A percentile compares a stretch with the other conserved stretches of the same genome.
These are phyloP conservation scores for Cutaneotrichosporon sp. DNA, from an alignment of 1,284 basidiomycete genomes.

Conservation along the genomic window DNA sequence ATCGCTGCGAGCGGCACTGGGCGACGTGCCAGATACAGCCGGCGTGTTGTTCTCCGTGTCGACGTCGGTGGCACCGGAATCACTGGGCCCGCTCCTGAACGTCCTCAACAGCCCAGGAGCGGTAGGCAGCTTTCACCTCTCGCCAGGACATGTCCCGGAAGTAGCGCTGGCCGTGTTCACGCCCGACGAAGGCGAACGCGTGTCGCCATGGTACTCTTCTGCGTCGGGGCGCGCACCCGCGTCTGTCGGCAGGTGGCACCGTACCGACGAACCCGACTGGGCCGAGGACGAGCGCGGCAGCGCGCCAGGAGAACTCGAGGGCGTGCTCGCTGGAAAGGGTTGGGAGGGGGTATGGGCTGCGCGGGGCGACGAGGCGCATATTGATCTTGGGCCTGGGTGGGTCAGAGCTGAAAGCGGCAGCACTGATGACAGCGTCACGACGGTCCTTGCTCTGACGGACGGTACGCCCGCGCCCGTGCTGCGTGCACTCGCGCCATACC, in stretches of 20 bases:
- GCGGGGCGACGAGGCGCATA: constrained; percentile 3
- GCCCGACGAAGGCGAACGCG: constrained; percentile 2
- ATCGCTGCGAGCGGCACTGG: not conserved
- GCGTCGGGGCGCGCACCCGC: constrained; percentile 30
- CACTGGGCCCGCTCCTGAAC: constrained; percentile 21
- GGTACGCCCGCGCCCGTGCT: constrained; percentile 30
- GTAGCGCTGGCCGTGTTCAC: constrained; percentile 34
- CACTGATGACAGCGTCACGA: constrained; percentile 13
- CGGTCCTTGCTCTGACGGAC: constrained; percentile 34
- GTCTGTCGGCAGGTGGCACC: constrained; percentile 40
- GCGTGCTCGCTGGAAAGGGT: constrained; percentile 13
- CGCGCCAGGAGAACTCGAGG: constrained; percentile 30
- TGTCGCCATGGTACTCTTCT: constrained; percentile 19
- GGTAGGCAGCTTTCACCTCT: constrained; percentile 32
- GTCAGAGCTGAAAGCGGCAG: not conserved
- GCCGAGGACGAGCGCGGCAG: constrained; percentile 34
- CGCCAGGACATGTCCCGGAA: constrained; percentile 21
- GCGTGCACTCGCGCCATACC: constrained; percentile 18
- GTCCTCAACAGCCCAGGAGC: constrained; percentile 17
- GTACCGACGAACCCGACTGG: constrained; percentile 19
- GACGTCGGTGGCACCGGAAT: constrained; percentile 20
- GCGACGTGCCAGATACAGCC: constrained; percentile 4
- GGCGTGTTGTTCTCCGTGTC: constrained; percentile 31
- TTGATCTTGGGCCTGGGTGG: not conserved
- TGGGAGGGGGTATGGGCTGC: constrained; percentile 28